phyloP scores from a whole-genome alignment of 2,329 filamentous ascomycete species.

The Mycosphaerella sp. region DNA sequence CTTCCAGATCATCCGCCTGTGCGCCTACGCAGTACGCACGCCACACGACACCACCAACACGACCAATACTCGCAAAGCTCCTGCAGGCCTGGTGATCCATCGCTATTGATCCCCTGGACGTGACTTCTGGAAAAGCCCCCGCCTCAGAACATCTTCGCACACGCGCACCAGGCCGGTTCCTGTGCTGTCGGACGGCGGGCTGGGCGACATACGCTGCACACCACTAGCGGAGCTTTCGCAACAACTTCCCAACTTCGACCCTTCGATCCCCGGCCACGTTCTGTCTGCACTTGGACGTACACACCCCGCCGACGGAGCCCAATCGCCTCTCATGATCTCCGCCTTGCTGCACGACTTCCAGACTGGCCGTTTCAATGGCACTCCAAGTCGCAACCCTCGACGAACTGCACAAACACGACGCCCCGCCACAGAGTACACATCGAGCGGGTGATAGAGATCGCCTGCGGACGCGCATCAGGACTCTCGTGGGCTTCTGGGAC shows the following conservation, averaged over 20 bases:
- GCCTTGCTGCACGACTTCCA: slow-evolving; percentile 24
- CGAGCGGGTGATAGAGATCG: slow-evolving; percentile 40
- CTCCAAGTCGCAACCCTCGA: slow-evolving; percentile 36
- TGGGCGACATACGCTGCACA: no score
- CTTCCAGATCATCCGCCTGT: background rate
- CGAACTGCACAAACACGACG: slow-evolving; percentile 39
- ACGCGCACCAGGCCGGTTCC: no score
- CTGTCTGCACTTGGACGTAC: slow-evolving; percentile 2
- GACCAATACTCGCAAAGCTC: background rate
- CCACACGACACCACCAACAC: background rate
- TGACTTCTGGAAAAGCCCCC: no score
- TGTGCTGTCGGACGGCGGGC: no score
- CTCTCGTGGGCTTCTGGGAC: slow-evolving; percentile 26
- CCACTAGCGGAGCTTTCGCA: no score
- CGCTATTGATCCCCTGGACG: no score
- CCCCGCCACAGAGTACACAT: slow-evolving; percentile 38
- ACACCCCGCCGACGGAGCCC: slow-evolving; percentile 5
- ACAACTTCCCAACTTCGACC: background rate
- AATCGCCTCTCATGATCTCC: slow-evolving; percentile 33
- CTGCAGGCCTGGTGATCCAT: no score
- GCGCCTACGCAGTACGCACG: background rate
- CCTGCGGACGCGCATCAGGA: slow-evolving; percentile 29
- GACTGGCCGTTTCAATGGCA: slow-evolving; percentile 36
- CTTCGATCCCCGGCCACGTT: background rate
- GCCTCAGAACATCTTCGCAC: no score